A percentile compares a stretch with the other conserved stretches of the same genome.
phyloP scores from a whole-genome alignment of 768 basidiomycete species.

The Termitomyces sp. region DNA sequence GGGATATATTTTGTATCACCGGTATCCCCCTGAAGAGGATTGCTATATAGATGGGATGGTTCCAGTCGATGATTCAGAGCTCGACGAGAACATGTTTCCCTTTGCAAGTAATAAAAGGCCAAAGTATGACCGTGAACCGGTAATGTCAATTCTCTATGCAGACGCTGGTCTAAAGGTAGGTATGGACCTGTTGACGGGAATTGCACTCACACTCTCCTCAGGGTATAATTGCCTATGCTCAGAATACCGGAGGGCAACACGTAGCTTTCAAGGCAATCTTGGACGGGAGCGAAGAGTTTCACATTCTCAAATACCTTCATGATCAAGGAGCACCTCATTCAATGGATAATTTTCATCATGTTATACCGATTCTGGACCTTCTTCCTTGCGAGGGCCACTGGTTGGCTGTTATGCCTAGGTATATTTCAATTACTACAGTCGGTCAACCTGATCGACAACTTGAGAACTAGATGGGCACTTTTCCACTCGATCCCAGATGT shows the following conservation, averaged over 20 bases:
- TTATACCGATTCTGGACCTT: slow-evolving; percentile 22
- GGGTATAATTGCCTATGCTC: slow-evolving; percentile 4
- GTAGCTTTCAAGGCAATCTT: slow-evolving; percentile 10
- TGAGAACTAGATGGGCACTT: background rate
- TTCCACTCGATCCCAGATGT: background rate
- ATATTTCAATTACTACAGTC: background rate
- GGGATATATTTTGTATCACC: background rate
- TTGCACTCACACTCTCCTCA: background rate
- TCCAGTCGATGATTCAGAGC: background rate
- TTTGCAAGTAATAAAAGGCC: background rate
- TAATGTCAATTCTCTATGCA: background rate
- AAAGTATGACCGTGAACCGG: background rate
- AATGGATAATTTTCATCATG: background rate
- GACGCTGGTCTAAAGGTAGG: background rate
- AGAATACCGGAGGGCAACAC: slow-evolving; percentile 3
- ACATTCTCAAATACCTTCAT: slow-evolving; percentile 1
- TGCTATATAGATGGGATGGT: background rate
- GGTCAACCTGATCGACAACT: background rate
- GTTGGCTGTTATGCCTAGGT: slow-evolving; percentile 28
- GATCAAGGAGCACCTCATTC: background rate
- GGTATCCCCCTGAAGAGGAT: background rate
- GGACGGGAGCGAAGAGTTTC: background rate
- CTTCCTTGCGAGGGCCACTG: slow-evolving; percentile 17
- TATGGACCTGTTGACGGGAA: background rate
- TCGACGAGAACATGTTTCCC: background rate